phyloP scores from a whole-genome alignment of 2,329 filamentous ascomycete species.

The Triangularia verruculosa region DNA sequence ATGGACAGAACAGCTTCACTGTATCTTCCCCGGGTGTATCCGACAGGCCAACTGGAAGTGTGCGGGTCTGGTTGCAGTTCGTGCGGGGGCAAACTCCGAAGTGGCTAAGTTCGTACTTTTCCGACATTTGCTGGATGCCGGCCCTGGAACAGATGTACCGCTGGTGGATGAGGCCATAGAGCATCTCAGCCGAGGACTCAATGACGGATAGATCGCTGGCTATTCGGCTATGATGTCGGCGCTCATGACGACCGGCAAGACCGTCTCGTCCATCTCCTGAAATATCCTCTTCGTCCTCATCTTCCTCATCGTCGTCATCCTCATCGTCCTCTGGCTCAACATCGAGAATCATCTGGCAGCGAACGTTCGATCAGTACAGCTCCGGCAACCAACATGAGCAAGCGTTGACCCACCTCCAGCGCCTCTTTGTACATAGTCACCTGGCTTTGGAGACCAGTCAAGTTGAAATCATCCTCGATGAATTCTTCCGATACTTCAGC shows the following conservation, averaged over 20 bases:
- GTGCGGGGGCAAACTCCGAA: constrained; percentile 96
- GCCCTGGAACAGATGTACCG: constrained; percentile 95
- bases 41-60: constrained; percentile 87
- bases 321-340: constrained; percentile 94
- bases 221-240: constrained; percentile 78
- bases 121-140: constrained; percentile 98
- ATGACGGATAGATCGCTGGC: constrained; percentile 92
- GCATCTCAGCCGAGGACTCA: constrained; percentile 94
- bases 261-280: constrained; percentile 62
- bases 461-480: constrained; percentile 99
- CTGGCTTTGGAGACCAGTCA: constrained; percentile 91
- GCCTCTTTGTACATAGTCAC: constrained; percentile 99
- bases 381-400: constrained; percentile 18
- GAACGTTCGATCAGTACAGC: not conserved
- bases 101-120: constrained; percentile 96
- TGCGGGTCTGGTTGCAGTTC: constrained; percentile 84
- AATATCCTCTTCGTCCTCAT: constrained; percentile 70
- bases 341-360: constrained; percentile 84
- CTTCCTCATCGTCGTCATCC: constrained; percentile 80
- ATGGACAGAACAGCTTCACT: constrained; percentile 96
- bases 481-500: constrained; percentile 98
- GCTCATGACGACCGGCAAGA: constrained; percentile 53
- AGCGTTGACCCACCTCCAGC: constrained; percentile 59
- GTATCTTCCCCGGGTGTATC: constrained; percentile 96
- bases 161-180: constrained; percentile 97